These are phyloP conservation scores for Aspergillus coremiiformis DNA, from an alignment of 495 filamentous ascomycete genomes.

Conservation along the genomic window DNA sequence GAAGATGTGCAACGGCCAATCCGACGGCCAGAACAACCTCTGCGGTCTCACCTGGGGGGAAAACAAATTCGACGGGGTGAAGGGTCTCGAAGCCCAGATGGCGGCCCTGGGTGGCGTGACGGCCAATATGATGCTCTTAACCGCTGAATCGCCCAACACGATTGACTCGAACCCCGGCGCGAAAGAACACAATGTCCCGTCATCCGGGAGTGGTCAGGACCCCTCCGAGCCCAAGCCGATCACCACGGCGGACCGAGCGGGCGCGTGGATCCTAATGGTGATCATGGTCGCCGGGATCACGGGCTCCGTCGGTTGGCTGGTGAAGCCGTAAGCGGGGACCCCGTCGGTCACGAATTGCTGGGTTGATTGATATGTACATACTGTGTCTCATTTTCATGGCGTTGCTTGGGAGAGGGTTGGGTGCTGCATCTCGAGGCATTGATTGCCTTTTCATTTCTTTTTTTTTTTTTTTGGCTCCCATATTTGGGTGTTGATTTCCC, in stretches of 20 bases:
- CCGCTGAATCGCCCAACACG: constrained; percentile 2
- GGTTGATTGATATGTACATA: neutral
- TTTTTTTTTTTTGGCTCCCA: neutral
- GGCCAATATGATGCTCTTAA: constrained; percentile 14
- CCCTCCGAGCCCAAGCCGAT: constrained; percentile 25
- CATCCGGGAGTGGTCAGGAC: constrained; percentile 15
- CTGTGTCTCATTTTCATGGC: neutral
- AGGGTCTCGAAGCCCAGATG: constrained; percentile 43
- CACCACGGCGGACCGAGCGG: constrained; percentile 48
- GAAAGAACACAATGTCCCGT: constrained; percentile 4
- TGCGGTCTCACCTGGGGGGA: constrained; percentile 66
- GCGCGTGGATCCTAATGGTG: constrained; percentile 58
- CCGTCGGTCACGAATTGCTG: neutral
- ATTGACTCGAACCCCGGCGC: constrained; percentile 13
- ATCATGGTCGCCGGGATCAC: constrained; percentile 39
- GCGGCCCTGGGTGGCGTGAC: constrained; percentile 49
- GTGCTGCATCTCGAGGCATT: neutral
- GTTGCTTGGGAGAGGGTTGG: neutral
- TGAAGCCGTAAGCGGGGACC: constrained; percentile 7
- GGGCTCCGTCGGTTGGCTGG: constrained; percentile 23
- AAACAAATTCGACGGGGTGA: constrained; percentile 52
- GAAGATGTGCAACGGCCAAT: constrained; percentile 51
- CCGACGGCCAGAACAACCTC: constrained; percentile 33
- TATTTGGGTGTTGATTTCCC: neutral
- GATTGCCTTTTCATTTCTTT: neutral